Conservation (phyloP, 2,329 filamentous ascomycete genomes). For the Lachnellula arida region DNA sequence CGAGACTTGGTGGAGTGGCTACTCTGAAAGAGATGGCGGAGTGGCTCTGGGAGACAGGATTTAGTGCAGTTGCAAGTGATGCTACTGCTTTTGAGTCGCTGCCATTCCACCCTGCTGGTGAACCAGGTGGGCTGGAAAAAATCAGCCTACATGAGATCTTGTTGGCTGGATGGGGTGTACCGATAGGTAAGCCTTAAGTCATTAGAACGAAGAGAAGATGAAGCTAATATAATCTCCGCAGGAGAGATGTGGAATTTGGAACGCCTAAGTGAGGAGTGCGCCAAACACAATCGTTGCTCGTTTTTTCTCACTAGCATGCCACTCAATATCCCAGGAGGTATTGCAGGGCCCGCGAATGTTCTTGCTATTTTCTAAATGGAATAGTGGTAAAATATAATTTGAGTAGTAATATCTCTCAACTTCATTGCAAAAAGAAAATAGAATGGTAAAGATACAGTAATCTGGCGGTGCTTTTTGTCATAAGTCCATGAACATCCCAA, state of each 20-base stretch:
- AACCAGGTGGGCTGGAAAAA: too few relatives aligned
- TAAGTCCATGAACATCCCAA: too few relatives aligned
- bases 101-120: slow-evolving; percentile 23
- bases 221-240: too few relatives aligned
- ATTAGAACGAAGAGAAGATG: too few relatives aligned
- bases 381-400: not conserved
- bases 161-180: slow-evolving; percentile 45
- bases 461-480: too few relatives aligned
- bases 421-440: too few relatives aligned
- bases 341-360: not conserved
- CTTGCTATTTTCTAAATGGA: not conserved
- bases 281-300: slow-evolving; percentile 37
- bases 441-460: too few relatives aligned
- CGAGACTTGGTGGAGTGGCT: slow-evolving; percentile 37
- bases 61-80: slow-evolving; percentile 40
- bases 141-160: slow-evolving; percentile 34
- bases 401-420: too few relatives aligned
- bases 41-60: slow-evolving; percentile 42
- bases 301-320: slow-evolving; percentile 39
- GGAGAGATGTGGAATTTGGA: slow-evolving; percentile 45
- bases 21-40: slow-evolving; percentile 26
- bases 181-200: slow-evolving; percentile 27
- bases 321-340: not conserved
- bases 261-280: slow-evolving; percentile 30
- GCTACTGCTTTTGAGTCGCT: slow-evolving; percentile 40